Evolutionary conservation across 805 yeast genomes (phyloP), one percentile per base, ranked within the genome.

Genomic region (Nakazawaea ernobii): DNA sequence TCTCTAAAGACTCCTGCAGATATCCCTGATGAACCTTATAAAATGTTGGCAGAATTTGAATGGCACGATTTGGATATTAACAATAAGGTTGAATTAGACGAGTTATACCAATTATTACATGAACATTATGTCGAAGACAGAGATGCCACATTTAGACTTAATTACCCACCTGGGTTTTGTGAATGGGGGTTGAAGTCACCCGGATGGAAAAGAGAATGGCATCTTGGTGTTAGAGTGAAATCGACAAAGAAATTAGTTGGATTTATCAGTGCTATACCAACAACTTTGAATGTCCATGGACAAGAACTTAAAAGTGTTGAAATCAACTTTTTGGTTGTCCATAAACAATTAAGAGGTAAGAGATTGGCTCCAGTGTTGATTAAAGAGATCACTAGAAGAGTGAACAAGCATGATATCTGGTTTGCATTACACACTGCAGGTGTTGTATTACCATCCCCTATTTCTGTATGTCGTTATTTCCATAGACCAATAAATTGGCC

Each of bases 371-470:
- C 99, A 1, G 86, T 94, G 10, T 71, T 94, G 58, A 94, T 94
- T 65, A 86, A 86, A 59, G 99, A 94, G 66, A 85, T 94, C 54
- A 94, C 98, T 4, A 77, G 99, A 61, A 76, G 98, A 55, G 94
- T 94, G 53, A 92, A 94, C 66, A 75, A 79, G 52, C 73, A 75
- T 39, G 79, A 86, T 50, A 86, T 91, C 51, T 94, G 97, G 96
- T 97, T 91, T 65, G 99, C 98, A 0, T 74, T 94, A 51, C 89
- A 88, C 66, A 92, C 99, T 8, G 96, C 92, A 0, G 99, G 98
- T 9, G 80, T 83, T 2, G 83, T 89, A 2, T 72, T 94, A 49
- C 99, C 99, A 20, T 82, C 91, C n/a, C 99, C 99, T 0, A 79
- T 92, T 4, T 71, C 95, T 10, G 81, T 88, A 2, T 84, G 95